Evolutionary conservation across 225 moss, liverwort and hornwort genomes (phyloP), one percentile per base, ranked within the genome.

Genomic region (Pleurozium schreberi): DNA sequence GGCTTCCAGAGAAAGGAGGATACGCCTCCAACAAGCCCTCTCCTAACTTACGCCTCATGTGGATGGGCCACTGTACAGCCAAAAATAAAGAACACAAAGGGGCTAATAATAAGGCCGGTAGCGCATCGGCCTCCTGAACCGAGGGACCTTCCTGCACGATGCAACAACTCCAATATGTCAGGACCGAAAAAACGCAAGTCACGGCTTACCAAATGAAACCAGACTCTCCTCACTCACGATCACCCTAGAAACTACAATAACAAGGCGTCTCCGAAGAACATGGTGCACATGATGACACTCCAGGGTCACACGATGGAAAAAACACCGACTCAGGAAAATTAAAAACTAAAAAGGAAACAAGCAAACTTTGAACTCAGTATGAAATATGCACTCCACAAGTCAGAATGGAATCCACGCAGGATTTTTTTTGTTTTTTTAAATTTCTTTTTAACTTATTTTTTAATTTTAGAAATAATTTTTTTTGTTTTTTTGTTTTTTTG

Each of bases 311-410:
- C 49, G 4, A 50, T 11, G 10, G 17, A 67, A 52, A 85, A 64
- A 52, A 2, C 15, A 52, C 49, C 49, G 22, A 85, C 64, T 78
- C 63, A 12, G 13, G 25, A 43, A 52, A 26, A 19, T 0, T 5
- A 1, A 49, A 26, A 10, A 36, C n/a, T n/a, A 8, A 31, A 49
- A 11, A 49, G 21, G 31, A 82, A 63, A 50, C 49, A 63, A 50
- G 4, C 79, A 90, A 90, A 88, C 88, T 96, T 88, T 86, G 86
- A 90, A 88, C 90, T 88, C 92, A 34, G 25, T 92, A 96, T 98
- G 96, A 94, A 96, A 97, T 97, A 96, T 98, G 97, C 98, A 96
- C 93, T 93, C 97, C 98, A 94, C 95, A 96, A 92, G 90, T 97
- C 96, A 96, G 96, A 98, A 95, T 95, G 96, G 93, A 97, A 90